Percentiles rank a stretch among this genome's conserved stretches.
phyloP scores from a whole-genome alignment of 1,284 basidiomycete genomes.

The Leucoagaricus sp. region DNA sequence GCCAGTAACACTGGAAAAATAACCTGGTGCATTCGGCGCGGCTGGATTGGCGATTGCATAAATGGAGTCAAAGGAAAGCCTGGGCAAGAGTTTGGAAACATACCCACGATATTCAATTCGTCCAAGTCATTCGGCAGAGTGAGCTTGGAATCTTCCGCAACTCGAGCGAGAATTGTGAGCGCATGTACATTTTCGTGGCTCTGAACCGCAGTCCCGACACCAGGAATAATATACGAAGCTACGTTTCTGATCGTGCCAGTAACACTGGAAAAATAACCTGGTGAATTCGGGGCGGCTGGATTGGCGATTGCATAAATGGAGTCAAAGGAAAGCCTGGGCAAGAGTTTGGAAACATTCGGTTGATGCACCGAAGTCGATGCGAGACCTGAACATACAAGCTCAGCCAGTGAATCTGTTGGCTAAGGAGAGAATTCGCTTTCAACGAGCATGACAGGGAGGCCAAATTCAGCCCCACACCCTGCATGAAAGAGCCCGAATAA shows the following conservation, averaged over 20 bases:
- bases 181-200: constrained; percentile 30
- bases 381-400: constrained; percentile 39
- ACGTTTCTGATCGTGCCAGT: not conserved
- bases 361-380: constrained; percentile 44
- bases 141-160: constrained; percentile 45
- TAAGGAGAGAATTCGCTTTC: constrained; percentile 48
- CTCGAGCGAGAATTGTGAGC: constrained; percentile 46
- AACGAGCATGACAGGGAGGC: constrained; percentile 58
- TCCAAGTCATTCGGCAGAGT: constrained; percentile 22
- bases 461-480: constrained; percentile 67
- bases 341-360: constrained; percentile 22
- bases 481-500: constrained; percentile 58
- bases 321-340: constrained; percentile 27
- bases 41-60: constrained; percentile 17
- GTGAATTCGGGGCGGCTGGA: constrained; percentile 12
- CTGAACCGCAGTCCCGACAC: not conserved
- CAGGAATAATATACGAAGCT: not conserved
- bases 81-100: constrained; percentile 25
- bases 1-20: constrained; percentile 3
- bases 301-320: constrained; percentile 16
- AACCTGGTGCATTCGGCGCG: constrained; percentile 9
- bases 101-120: no score
- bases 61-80: constrained; percentile 22
- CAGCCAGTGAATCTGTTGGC: no score
- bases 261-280: constrained; percentile 6